Evolutionary conservation across 1,139 yeast species (phyloP).

Genomic region (Saccharomyces hybrid): DNA sequence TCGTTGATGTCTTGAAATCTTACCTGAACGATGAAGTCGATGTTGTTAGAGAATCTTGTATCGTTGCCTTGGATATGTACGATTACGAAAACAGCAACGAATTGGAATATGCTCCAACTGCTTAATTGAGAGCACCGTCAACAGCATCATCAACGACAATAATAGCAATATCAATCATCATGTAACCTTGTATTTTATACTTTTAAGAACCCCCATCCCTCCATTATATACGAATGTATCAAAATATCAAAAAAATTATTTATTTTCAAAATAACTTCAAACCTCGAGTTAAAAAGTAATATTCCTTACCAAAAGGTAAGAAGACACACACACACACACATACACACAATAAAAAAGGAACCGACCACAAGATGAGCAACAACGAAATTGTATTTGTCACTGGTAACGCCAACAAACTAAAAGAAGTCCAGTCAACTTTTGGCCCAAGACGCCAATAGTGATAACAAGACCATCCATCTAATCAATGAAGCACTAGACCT

Average conservation of each 20-base stretch:
- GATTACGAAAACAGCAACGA: conserved; percentile 87
- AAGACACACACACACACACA: neutral
- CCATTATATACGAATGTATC: neutral
- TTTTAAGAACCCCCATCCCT: neutral
- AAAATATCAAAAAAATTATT: neutral
- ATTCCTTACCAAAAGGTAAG: neutral
- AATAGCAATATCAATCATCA: neutral
- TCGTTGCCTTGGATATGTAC: conserved; percentile 96
- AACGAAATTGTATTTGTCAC: conserved; percentile 48
- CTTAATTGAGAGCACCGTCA: neutral
- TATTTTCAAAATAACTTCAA: neutral
- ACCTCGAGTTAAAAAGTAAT: neutral
- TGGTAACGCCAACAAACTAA: conserved; percentile 81
- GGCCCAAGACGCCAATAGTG: conserved; percentile 33
- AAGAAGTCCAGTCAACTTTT: conserved; percentile 74
- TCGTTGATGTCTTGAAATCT: conserved; percentile 73
- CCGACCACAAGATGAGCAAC: neutral
- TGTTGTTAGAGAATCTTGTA: conserved; percentile 92
- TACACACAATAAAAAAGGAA: neutral
- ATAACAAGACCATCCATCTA: conserved; percentile 40
- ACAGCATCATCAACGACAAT: neutral
- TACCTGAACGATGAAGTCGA: conserved; percentile 74
- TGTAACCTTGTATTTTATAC: neutral
- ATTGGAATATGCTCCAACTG: conserved; percentile 59
- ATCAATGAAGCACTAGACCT: conserved; percentile 63